Evolutionary conservation across 1,284 basidiomycete species (phyloP), one percentile per base, ranked within the genome.

Genomic region (Entoloma clypeatum): DNA sequence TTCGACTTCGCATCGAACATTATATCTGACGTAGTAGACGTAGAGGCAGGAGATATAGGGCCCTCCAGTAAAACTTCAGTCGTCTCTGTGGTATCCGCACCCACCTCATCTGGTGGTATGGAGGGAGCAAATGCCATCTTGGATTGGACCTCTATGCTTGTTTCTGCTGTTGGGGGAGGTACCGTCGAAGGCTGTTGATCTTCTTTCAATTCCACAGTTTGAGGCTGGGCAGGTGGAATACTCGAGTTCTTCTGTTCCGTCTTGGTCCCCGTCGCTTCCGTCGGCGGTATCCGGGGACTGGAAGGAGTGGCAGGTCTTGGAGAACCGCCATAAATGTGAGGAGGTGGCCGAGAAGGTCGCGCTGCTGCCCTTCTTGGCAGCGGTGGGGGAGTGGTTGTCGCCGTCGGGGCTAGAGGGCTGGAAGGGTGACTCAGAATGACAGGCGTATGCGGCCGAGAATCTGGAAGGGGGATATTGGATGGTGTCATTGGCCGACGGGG

Each of bases 291-390:
- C 26, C 23, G 42, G 17, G 34, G 19, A 27, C 30, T 36, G 2
- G 38, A n/a, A 25, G 40, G 39, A n/a, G 38, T 39, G n/a, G 21
- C 29, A 10, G 24, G 31, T 23, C 19, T 39, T 3, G 39, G 23
- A 17, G 42, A 38, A 23, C 34, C 44, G 29, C 49, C 36, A 43
- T 50, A 48, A 9, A 49, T 43, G 37, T n/a, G n/a, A n/a, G n/a
- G n/a, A n/a, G 22, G 49, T 46, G 14, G 50, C 39, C 60, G 47
- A 8, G 56, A 34, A 1, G 42, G 54, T 13, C 68, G 57, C 7
- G 67, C 72, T 14, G 74, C 72, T 0, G 78, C 77, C 36, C 78
- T 61, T 31, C 76, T 63, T 0, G 79, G 79, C 13, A 81, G 51
- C 3, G 79, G 79, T 0, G 79, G 78, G 11, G 77, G 74, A 0